Conservation (phyloP, 371 early-diverging fungal species). For the Blakeslea trispora region DNA sequence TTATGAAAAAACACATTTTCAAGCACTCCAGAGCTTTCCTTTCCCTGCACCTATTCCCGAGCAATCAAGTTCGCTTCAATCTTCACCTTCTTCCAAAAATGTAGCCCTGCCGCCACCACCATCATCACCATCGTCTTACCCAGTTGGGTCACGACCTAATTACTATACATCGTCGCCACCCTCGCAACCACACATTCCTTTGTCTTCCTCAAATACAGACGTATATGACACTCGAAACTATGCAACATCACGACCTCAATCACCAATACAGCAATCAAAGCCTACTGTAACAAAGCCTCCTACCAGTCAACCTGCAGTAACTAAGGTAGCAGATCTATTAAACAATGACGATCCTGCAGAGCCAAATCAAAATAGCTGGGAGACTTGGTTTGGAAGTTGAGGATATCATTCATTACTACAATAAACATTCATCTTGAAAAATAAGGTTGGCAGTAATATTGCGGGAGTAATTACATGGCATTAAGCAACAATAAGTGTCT, state of each 20-base stretch:
- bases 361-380: constrained; percentile 45
- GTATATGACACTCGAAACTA: neutral
- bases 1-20: constrained; percentile 25
- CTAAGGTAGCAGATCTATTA: constrained; percentile 50
- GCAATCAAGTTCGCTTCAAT: constrained; percentile 10
- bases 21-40: constrained; percentile 33
- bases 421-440: neutral
- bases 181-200: neutral
- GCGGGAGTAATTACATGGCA: neutral
- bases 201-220: constrained; percentile 2
- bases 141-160: neutral
- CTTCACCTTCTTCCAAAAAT: constrained; percentile 11
- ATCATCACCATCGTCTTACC: neutral
- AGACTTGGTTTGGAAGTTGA: constrained; percentile 51
- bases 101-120: constrained; percentile 4
- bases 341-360: constrained; percentile 55
- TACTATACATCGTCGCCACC: constrained; percentile 1
- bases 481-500: neutral
- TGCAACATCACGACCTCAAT: constrained; percentile 7
- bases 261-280: constrained; percentile 2
- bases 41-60: constrained; percentile 30
- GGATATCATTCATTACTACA: neutral
- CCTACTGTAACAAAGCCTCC: constrained; percentile 1
- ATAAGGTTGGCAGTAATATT: neutral
- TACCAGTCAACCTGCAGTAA: constrained; percentile 27